Base-by-base conservation (phyloP, 352 stramenopile species). In the Pythium biforme region DNA sequence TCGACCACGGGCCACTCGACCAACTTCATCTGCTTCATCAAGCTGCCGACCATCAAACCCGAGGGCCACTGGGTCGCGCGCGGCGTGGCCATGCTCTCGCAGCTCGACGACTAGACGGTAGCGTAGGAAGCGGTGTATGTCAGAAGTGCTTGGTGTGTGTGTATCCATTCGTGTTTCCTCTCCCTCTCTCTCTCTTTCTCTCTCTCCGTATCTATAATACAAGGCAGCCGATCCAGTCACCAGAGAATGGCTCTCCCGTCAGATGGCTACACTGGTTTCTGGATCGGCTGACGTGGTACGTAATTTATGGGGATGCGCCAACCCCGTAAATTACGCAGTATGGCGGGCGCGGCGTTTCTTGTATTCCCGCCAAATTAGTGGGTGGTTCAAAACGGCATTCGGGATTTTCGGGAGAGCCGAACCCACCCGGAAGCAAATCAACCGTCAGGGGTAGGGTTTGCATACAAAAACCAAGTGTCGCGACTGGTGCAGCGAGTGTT, bases 1-100 rank as follows among this genome's bases (percentile, higher is more conserved):
- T 97, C 92, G 2, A 99, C 96, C n/a, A 99, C 96, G 0, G 96
- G 96, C 41, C 96, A 99, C 70, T 97, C 88, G 33, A 98, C 96
- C 25, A 99, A 99, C 80, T 99, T 99, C 74, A 95, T 98, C 55
- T 97, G 90, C 73, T 97, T 94, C 62, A 97, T 98, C 55, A 75
- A 81, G 6, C 57, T 98, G 46, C 89, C 90, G 15, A 94, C 83
- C 4, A 81, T 82, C 60, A 79, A 89, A 46, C 69, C 70, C 0
- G 77, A 96, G 54, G 63, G 74, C n/a, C 90, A 98, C 70, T 98
- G 94, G 94, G 92, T 98, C 43, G 77, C 92, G 55, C 78, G 92
- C 22, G 94, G 94, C 37, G 94, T 98, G 43, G 92, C 94, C 31
- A 97, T 98, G 89, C 76, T 98, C 46, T 90, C 88, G 25, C 83